These are phyloP conservation scores for Iberis pinnata DNA, from an alignment of 345 rosid species.

Conservation along the genomic window DNA sequence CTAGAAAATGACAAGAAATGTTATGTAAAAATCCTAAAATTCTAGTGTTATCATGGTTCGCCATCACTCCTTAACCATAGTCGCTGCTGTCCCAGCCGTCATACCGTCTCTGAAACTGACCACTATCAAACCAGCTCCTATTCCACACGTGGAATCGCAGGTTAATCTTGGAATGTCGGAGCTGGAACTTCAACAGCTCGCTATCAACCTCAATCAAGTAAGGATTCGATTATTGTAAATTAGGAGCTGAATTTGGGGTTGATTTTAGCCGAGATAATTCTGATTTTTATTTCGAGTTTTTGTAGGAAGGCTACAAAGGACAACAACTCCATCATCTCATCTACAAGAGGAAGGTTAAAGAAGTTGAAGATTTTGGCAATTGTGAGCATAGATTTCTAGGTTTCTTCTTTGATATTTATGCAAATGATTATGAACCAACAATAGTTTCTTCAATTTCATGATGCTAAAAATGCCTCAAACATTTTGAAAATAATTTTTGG, in stretches of 20 bases:
- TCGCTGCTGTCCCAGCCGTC: conserved; percentile 21
- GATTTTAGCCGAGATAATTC: neutral
- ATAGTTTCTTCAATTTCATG: neutral
- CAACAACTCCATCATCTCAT: conserved; percentile 85
- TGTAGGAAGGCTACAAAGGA: conserved; percentile 80
- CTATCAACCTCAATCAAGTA: conserved; percentile 78
- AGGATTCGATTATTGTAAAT: too few relatives aligned
- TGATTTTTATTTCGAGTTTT: too few relatives aligned
- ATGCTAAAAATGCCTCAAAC: conserved; percentile 59
- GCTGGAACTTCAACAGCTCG: conserved; percentile 75
- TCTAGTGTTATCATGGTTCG: too few relatives aligned
- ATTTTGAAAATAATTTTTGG: conserved; percentile 69
- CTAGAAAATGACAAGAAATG: too few relatives aligned
- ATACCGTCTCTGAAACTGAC: conserved; percentile 31
- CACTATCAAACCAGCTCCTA: conserved; percentile 31
- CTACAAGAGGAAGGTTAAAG: conserved; percentile 70
- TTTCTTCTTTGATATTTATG: conserved; percentile 10
- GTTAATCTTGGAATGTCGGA: conserved; percentile 93
- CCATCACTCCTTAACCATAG: conserved; percentile 34
- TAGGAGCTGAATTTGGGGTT: neutral
- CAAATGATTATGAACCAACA: neutral
- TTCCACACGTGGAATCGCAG: conserved; percentile 45
- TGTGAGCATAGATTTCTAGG: conserved; percentile 44
- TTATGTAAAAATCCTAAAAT: too few relatives aligned
- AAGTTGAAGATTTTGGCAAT: conserved; percentile 72